These are phyloP conservation scores for Paraphoma sp. DNA, from an alignment of 2,329 filamentous ascomycete genomes.

Conservation along the genomic window DNA sequence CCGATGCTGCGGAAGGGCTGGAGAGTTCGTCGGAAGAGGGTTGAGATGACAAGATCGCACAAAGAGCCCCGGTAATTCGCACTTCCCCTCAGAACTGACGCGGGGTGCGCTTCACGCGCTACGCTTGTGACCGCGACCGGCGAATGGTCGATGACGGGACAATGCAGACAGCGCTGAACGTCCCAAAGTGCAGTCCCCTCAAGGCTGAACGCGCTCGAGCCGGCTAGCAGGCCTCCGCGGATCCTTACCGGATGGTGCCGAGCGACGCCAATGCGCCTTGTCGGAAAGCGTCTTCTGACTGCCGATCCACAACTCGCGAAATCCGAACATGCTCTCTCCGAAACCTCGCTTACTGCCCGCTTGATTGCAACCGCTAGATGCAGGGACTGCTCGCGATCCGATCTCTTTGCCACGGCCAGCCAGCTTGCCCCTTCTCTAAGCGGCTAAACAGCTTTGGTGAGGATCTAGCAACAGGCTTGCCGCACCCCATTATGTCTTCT, in stretches of 20 bases:
- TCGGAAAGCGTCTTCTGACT: conserved; percentile 6
- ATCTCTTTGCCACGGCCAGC: conserved; percentile 18
- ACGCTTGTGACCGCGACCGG: conserved; percentile 7
- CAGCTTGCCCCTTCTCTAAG: conserved; percentile 18
- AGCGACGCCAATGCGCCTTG: background rate
- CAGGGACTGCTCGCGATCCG: conserved; percentile 17
- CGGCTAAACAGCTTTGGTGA: conserved; percentile 19
- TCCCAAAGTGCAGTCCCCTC: conserved; percentile 2
- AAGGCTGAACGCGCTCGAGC: conserved; percentile 4
- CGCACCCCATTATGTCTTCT: conserved; percentile 12
- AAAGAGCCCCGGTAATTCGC: conserved; percentile 3
- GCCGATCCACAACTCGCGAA: conserved; percentile 11
- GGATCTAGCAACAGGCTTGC: conserved; percentile 10
- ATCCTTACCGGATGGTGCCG: conserved; percentile 2
- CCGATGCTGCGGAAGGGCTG: conserved; percentile 32
- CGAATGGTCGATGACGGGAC: conserved; percentile 12
- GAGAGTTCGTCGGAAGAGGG: conserved; percentile 36
- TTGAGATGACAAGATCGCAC: conserved; percentile 20
- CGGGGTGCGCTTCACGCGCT: conserved; percentile 1
- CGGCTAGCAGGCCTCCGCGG: background rate
- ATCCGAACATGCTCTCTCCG: conserved; percentile 3
- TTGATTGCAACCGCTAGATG: conserved; percentile 13
- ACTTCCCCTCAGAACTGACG: conserved; percentile 12
- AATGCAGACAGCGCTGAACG: conserved; percentile 1
- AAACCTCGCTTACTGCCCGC: background rate